These are phyloP conservation scores for Chaetomium olivaceum DNA, from an alignment of 2,329 filamentous ascomycete genomes.

Conservation along the genomic window DNA sequence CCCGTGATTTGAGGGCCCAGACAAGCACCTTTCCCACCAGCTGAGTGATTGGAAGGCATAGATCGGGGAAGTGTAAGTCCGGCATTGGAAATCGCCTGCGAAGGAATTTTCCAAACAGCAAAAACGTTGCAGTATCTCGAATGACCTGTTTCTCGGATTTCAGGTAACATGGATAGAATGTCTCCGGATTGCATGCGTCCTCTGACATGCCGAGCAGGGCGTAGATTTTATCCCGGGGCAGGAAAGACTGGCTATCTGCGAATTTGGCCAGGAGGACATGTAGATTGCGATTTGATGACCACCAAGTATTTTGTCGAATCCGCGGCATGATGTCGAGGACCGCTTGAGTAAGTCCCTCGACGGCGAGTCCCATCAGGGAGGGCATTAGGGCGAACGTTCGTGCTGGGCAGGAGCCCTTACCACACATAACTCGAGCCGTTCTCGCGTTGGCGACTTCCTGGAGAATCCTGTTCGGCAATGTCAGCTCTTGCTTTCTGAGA, in stretches of 20 bases:
- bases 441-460: constrained; percentile 21
- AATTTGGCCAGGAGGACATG: neutral
- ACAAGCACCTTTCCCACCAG: neutral
- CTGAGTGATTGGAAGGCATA: neutral
- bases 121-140: neutral
- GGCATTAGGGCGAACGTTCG: constrained; percentile 19
- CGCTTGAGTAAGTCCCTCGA: neutral
- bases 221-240: constrained; percentile 2
- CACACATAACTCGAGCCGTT: constrained; percentile 4
- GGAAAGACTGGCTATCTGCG: neutral
- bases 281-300: neutral
- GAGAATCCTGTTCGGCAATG: constrained; percentile 1
- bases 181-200: neutral
- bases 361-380: neutral
- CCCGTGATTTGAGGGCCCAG: too few species aligned
- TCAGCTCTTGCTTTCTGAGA: neutral
- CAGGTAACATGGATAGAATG: constrained; percentile 6
- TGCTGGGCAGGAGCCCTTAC: neutral
- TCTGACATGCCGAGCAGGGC: constrained; percentile 4
- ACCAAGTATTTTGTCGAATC: constrained; percentile 5
- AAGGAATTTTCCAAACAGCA: neutral
- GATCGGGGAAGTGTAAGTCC: neutral
- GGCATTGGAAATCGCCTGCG: neutral
- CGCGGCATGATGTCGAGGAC: constrained; percentile 24
- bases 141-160: neutral